Conservation (phyloP, 2,329 filamentous ascomycete species). For the Penicillium sp. region DNA sequence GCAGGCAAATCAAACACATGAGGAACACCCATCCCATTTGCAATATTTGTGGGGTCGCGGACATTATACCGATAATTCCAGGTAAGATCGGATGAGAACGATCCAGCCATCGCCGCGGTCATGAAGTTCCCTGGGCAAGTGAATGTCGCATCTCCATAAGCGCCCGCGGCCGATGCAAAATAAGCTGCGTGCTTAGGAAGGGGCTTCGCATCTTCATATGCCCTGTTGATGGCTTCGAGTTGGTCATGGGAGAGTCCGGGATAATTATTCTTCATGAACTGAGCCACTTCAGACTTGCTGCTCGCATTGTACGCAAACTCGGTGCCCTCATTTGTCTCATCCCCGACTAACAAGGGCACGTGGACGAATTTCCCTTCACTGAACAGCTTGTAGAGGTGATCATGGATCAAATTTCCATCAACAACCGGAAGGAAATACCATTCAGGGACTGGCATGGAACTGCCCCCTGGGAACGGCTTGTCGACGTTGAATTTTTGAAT, state of each 20-base stretch:
- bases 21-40: slow-evolving; percentile 34
- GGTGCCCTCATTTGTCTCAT: slow-evolving; percentile 45
- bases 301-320: slow-evolving; percentile 47
- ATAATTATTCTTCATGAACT: slow-evolving; percentile 57
- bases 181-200: slow-evolving; percentile 33
- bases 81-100: slow-evolving; percentile 25
- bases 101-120: slow-evolving; percentile 26
- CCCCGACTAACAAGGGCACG: slow-evolving; percentile 53
- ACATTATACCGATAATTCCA: slow-evolving; percentile 53
- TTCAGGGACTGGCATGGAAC: slow-evolving; percentile 33
- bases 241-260: slow-evolving; percentile 51
- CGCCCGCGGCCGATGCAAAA: slow-evolving; percentile 37
- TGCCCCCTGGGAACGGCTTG: slow-evolving; percentile 42
- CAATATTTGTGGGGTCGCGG: slow-evolving; percentile 36
- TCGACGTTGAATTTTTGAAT: slow-evolving; percentile 43
- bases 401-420: slow-evolving; percentile 52
- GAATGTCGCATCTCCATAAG: slow-evolving; percentile 50
- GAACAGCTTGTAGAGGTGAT: slow-evolving; percentile 52
- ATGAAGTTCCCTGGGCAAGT: slow-evolving; percentile 46
- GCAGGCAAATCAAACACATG: slow-evolving; percentile 33
- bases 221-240: slow-evolving; percentile 46
- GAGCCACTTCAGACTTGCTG: slow-evolving; percentile 46
- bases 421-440: slow-evolving; percentile 57
- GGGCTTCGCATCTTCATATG: slow-evolving; percentile 48
- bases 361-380: slow-evolving; percentile 50